Evolutionary conservation across 2,329 filamentous ascomycete species (phyloP), one percentile per base, ranked within the genome.

Genomic region (Beauveria medogensis): DNA sequence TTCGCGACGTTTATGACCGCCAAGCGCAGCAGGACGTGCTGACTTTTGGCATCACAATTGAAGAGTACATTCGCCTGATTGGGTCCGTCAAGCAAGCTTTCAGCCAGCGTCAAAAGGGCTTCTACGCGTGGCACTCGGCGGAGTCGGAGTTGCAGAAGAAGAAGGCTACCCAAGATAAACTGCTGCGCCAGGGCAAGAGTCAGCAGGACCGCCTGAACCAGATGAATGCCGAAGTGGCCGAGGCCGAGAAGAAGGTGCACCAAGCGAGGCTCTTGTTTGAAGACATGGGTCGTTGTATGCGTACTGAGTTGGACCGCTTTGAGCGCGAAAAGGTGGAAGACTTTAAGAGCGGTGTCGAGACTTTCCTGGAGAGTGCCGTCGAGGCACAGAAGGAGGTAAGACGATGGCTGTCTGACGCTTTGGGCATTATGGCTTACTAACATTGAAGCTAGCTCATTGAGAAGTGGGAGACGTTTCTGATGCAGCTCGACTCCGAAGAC

Each of bases 271-370:
- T 97, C 62, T 76, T 97, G 51, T 99, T 99, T 69, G 94, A 99
- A 66, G 94, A 99, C 70, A 97, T 99, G 92, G 94, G 94, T 16
- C 83, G 92, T 14, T 77, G 97, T 70, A 94, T 99, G 92, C 86
- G 91, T 63, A 82, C 82, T 41, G 94, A 99, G 74, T 80, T 99
- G 66, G 94, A 97, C 69, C 83, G 92, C 20, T 99, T 99, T 70
- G 94, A 99, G 77, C 85, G 84, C 68, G 94, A 99, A 76, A 99
- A 99, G 79, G 94, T 99, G 3, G 94, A 99, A 72, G 94, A 99
- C 72, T 99, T 99, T 75, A 99, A 99, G 80, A 94, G 90, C 64
- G 93, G 92, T 0, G 92, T 99, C 2, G 94, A 99, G 78, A 99
- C 94, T 1, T 99, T 96, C 75, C 75, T 99, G 68, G 94, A 99